Evolutionary conservation across 257 asterid species (phyloP).

Genomic region (Penstemon eatonii): DNA sequence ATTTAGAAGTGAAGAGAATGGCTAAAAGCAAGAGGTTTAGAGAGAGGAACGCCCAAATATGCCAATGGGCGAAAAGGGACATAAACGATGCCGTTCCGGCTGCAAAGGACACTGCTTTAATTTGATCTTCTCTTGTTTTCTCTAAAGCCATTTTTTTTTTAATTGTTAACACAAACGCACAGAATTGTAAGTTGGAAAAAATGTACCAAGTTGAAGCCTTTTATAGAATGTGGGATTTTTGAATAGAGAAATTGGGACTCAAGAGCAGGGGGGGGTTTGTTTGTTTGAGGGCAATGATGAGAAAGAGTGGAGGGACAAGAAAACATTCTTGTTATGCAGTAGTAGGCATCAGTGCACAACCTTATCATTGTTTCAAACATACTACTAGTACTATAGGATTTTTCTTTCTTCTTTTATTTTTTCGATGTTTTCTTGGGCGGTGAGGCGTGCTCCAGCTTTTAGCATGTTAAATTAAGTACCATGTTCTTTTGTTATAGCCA

Average conservation of each 20-base stretch:
- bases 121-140: conserved; percentile 43
- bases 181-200: background rate
- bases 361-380: conserved; percentile 43
- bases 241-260: conserved; percentile 9
- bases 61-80: conserved; percentile 75
- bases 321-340: conserved; percentile 58
- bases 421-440: conserved; percentile 23
- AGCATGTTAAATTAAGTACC: conserved; percentile 25
- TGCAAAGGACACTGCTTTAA: conserved; percentile 82
- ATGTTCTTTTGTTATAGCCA: conserved; percentile 14
- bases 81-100: conserved; percentile 83
- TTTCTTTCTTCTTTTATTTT: background rate
- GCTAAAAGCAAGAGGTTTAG: conserved; percentile 81
- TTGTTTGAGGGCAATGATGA: conserved; percentile 36
- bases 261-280: conserved; percentile 25
- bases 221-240: conserved; percentile 27
- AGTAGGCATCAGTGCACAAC: conserved; percentile 33
- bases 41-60: conserved; percentile 75
- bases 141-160: conserved; percentile 32
- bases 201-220: conserved; percentile 19
- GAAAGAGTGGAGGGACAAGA: conserved; percentile 59
- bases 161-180: background rate
- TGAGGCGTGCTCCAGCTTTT: conserved; percentile 50
- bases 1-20: conserved; percentile 73
- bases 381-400: background rate